Evolutionary conservation across 2,329 filamentous ascomycete species (phyloP), one percentile per base, ranked within the genome.

Genomic region (Leptographium radiaticola): DNA sequence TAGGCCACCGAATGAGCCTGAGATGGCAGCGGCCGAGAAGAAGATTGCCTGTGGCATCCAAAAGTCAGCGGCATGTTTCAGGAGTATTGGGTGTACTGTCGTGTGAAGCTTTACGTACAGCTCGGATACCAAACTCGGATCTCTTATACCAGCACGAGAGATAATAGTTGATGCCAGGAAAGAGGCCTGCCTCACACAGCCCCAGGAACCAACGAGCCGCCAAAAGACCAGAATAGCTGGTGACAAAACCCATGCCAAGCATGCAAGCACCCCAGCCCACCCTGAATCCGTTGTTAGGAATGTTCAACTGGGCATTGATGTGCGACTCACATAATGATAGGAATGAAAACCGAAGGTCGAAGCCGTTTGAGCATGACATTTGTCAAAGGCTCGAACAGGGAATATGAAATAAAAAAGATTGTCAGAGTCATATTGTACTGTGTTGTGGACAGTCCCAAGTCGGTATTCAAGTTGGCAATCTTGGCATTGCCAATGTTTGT

Each of bases 351-450:
- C 42, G 84, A 87, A 0, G 89, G 89, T 1, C 81, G 76, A 57
- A 87, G 71, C 18, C 75, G 77, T 69, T 94, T 95, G 56, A 95
- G 80, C 30, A 95, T 68, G 48, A 91, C 72, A 65, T 95, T 94
- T 56, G 87, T 89, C 45, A 89, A 62, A 0, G 82, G 81, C 65
- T 93, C 88, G 58, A 88, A 89, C 38, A 89, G 68, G 2, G 86
- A 77, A 65, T 95, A 95, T 0, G 86, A 89, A 50, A 94, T 75
- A 70, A 94, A 95, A 71, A 95, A 95, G 60, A 94, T 84, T 38
- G 86, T 87, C 9, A 95, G 73, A 0, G 83, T 79, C 25, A 78
- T 74, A 65, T 90, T 90, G 70, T 89, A 95, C 63, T 86, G 73
- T 7, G 73, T 68, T 2, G 76, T 74, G 0, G 75, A 75, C 50